A percentile compares a stretch with the other conserved stretches of the same genome.
phyloP scores from a whole-genome alignment of 441 rosid species.

The Rhodomyrtus psidioides region DNA sequence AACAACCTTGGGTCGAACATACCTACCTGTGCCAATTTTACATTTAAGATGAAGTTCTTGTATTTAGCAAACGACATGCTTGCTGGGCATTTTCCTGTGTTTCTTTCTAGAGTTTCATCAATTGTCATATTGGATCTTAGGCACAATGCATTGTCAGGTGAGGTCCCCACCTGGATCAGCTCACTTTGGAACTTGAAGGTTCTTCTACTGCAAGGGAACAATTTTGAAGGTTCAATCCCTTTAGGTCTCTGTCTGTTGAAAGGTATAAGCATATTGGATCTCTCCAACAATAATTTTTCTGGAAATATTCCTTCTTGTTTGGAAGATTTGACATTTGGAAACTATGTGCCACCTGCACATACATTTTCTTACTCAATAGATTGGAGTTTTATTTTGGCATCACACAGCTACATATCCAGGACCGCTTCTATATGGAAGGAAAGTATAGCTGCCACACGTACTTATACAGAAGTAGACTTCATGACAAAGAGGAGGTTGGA shows the following conservation, averaged over 20 bases:
- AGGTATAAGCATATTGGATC: too few species aligned
- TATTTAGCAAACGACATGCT: background rate
- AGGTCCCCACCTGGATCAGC: background rate
- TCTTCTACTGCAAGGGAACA: too few species aligned
- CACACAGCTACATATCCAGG: too few species aligned
- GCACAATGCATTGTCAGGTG: background rate
- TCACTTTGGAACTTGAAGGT: background rate
- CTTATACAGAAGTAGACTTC: background rate
- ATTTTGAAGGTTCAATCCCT: too few species aligned
- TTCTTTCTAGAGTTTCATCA: background rate
- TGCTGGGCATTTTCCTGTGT: background rate
- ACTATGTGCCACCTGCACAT: background rate
- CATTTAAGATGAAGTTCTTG: background rate
- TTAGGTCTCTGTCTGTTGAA: too few species aligned
- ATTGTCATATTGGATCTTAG: background rate
- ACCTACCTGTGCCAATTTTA: background rate
- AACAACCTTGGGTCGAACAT: background rate
- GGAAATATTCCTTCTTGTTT: too few species aligned
- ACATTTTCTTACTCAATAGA: too few species aligned
- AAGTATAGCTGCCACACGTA: too few species aligned
- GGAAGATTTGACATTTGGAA: too few species aligned
- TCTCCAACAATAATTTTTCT: too few species aligned
- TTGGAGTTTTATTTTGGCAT: too few species aligned
- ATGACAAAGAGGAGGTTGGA: background rate
- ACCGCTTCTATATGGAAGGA: too few species aligned